Percentiles rank a stretch among this genome's conserved stretches.
Conservation (phyloP, 371 early-diverging fungal species). For the Haplosporangium sp. region DNA sequence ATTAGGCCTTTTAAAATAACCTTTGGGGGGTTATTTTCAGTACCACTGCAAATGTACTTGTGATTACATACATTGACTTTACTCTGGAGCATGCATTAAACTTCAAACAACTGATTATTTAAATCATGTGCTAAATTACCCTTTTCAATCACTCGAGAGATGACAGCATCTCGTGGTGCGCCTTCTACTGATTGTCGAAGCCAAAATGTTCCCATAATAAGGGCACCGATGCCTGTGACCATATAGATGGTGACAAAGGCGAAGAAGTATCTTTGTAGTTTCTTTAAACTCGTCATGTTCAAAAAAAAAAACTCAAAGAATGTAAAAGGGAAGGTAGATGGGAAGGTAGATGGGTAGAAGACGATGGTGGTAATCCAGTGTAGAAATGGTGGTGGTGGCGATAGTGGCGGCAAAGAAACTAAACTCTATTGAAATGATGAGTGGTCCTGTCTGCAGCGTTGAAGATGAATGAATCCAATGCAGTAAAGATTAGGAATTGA, state of each 20-base stretch:
- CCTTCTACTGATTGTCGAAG: conserved; percentile 39
- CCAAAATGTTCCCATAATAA: conserved; percentile 45
- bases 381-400: background rate
- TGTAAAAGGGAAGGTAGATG: background rate
- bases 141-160: conserved; percentile 45
- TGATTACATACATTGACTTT: too few relatives aligned
- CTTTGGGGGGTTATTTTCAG: too few relatives aligned
- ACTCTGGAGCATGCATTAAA: background rate
- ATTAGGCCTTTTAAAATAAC: too few relatives aligned
- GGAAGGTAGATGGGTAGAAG: too few relatives aligned
- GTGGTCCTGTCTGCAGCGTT: too few relatives aligned
- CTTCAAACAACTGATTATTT: background rate
- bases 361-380: background rate
- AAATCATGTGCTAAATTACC: conserved; percentile 13
- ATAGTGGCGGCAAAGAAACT: background rate
- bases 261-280: conserved; percentile 40
- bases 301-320: too few relatives aligned
- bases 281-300: conserved; percentile 26
- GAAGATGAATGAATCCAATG: background rate
- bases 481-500: background rate
- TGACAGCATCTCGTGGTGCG: conserved; percentile 54
- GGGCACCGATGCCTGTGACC: conserved; percentile 34
- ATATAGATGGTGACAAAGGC: conserved; percentile 37
- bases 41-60: too few relatives aligned
- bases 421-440: too few relatives aligned